Conservation (phyloP, 805 yeast genomes). For the Candida namnaoensis region DNA sequence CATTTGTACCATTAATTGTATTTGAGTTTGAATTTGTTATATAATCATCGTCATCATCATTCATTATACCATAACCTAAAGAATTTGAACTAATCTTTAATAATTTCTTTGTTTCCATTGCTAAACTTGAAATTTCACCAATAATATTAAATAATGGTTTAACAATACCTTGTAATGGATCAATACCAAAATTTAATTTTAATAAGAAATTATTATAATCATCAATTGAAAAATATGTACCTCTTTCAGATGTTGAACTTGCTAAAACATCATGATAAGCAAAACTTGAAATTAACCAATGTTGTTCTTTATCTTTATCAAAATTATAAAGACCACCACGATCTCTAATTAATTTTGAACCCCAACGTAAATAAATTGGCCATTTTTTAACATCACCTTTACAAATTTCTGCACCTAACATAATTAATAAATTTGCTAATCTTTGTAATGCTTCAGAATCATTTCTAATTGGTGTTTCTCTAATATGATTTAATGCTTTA, state of each 20-base stretch:
- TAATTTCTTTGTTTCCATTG: constrained; percentile 38
- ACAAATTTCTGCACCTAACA: constrained; percentile 78
- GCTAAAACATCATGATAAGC: constrained; percentile 76
- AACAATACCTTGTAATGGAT: constrained; percentile 68
- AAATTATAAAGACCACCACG: constrained; percentile 54
- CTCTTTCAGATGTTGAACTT: constrained; percentile 47
- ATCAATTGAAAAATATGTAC: constrained; percentile 54
- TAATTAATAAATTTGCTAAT: constrained; percentile 56
- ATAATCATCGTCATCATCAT: constrained; percentile 11
- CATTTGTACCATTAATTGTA: constrained; percentile 46
- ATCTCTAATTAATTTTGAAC: constrained; percentile 49
- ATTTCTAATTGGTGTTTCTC: constrained; percentile 19
- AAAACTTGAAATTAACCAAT: constrained; percentile 70
- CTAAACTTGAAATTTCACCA: constrained; percentile 60
- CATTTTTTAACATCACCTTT: constrained; percentile 74
- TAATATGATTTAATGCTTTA: constrained; percentile 35
- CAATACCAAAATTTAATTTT: constrained; percentile 34
- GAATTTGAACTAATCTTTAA: constrained; percentile 20
- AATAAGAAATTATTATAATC: constrained; percentile 49
- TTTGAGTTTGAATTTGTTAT: constrained; percentile 13
- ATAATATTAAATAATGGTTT: constrained; percentile 57
- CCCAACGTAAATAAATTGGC: constrained; percentile 58
- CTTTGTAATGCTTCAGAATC: constrained; percentile 24
- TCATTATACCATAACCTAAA: constrained; percentile 16
- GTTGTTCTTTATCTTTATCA: constrained; percentile 44